Base-by-base conservation (phyloP, 2,329 filamentous ascomycete species). In the Colletotrichum sp. region DNA sequence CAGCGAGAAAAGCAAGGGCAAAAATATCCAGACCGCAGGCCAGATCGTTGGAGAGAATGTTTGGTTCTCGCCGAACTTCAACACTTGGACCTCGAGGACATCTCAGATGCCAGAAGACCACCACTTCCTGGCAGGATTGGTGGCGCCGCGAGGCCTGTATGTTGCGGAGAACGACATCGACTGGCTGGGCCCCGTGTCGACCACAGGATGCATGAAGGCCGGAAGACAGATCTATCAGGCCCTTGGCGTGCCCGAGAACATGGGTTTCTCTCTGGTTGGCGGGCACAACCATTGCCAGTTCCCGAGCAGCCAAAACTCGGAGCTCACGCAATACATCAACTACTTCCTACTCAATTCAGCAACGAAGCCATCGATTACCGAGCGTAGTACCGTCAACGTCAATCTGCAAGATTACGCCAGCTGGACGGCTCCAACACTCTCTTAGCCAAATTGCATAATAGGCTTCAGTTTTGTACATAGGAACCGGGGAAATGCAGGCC, bases 31-130 rank as follows among this genome's bases (percentile, higher is more conserved):
- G 83, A 92, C 90, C 0, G 89, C 90, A 1, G 81, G 84, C 32
- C 84, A 92, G 83, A 92, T 92, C 77, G 85, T 92, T 6, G 84
- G 83, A 38, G 91, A 92, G 84, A 92, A 92, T 78, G 89, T 91
- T 24, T 93, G 91, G 91, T 92, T 92, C 86, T 90, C 89, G 69
- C 84, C 84, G 36, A 83, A 84, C 64, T 90, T 93, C 81, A 86
- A 92, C 81, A 74, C 82, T 7, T 91, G 90, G 82, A 86, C 86
- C 65, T 85, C 83, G 75, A 84, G 85, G 76, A 86, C 88, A 24
- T 84, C 79, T 67, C 84, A 81, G 24, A 84, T 91, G 48, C 89
- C 90, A 70, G 87, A 88, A 77, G 90, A 92, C 80, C 90, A 92
- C 82, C 90, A 92, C 82, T 83, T 90, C 81, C 85, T 92, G 21